Base-by-base conservation (phyloP, 768 basidiomycete genomes). In the Mycena floridula region DNA sequence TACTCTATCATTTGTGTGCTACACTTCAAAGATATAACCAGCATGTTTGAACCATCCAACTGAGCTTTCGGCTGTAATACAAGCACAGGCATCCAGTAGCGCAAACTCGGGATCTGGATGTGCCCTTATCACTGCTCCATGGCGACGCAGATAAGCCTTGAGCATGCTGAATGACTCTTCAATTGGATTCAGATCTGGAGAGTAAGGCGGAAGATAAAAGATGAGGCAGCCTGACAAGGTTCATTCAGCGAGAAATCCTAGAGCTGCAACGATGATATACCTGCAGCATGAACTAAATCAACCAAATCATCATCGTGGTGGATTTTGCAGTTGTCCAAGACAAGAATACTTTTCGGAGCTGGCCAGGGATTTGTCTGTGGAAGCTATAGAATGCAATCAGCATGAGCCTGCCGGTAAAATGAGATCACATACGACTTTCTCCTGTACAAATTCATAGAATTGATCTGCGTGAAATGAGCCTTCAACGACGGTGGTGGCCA, bases 391-490 rank as follows among this genome's bases (percentile, higher is more conserved):
- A 20, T 37, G 44, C 25, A 32, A 43, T 30, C 28, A 32, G 18
- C 13, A 7, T 20, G 9, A 40, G 23, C 18, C 35, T 16, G 11
- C 20, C 26, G 38, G 25, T 13, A 41, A 37, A 30, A 42, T 15
- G 37, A 23, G 20, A n/a, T 23, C 7, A 58, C 63, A 23, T 42
- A 68, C 66, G 30, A 69, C 57, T 44, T 67, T 53, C 38, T 66
- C 56, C 7, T 54, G 46, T 26, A 71, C 56, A 47, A 67, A 71
- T 42, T 70, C 55, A 52, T 56, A 58, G 44, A 70, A 69, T 26
- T 57, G 53, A 2, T 49, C 46, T 2, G 51, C 50, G 53, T 68
- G 53, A 32, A 68, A 51, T 4, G 66, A 67, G 22, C 66, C 68
- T 21, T 52, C 49, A 16, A 69, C 54, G 43, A 60, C 55, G 16